Conservation (phyloP, 2,329 filamentous ascomycete genomes). For the Colletotrichum echinochloae region DNA sequence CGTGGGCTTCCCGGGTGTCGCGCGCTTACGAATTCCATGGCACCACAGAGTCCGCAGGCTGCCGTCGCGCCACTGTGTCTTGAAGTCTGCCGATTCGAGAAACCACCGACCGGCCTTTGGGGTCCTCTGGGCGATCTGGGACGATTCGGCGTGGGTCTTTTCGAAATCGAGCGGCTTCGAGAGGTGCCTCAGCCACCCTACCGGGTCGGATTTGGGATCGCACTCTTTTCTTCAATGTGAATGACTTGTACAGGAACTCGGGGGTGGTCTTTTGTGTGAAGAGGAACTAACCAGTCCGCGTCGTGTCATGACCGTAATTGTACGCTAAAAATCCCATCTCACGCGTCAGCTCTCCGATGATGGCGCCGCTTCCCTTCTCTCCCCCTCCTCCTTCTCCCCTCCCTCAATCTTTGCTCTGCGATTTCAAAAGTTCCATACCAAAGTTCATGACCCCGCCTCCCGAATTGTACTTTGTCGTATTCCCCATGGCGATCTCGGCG, state of each 20-base stretch:
- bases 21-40: slow-evolving; percentile 14
- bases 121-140: background rate
- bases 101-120: slow-evolving; percentile 7
- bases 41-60: slow-evolving; percentile 15
- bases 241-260: background rate
- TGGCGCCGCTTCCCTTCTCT: too few relatives aligned
- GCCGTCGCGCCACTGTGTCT: slow-evolving; percentile 6
- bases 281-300: background rate
- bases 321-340: background rate
- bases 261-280: background rate
- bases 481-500: slow-evolving; percentile 13
- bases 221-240: background rate
- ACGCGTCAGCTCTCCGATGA: slow-evolving; percentile 5
- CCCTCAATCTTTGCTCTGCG: background rate
- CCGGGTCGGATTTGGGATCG: slow-evolving; percentile 1
- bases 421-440: slow-evolving; percentile 15
- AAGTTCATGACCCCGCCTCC: slow-evolving; percentile 14
- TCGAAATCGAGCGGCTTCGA: slow-evolving; percentile 20
- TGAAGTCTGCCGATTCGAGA: background rate
- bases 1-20: background rate
- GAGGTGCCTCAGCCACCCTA: slow-evolving; percentile 7
- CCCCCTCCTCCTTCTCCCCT: too few relatives aligned
- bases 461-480: background rate
- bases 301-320: background rate
- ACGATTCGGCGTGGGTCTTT: slow-evolving; percentile 13